Evolutionary conservation across 2,329 filamentous ascomycete species (phyloP).

Genomic region (Cordyceps javanica): DNA sequence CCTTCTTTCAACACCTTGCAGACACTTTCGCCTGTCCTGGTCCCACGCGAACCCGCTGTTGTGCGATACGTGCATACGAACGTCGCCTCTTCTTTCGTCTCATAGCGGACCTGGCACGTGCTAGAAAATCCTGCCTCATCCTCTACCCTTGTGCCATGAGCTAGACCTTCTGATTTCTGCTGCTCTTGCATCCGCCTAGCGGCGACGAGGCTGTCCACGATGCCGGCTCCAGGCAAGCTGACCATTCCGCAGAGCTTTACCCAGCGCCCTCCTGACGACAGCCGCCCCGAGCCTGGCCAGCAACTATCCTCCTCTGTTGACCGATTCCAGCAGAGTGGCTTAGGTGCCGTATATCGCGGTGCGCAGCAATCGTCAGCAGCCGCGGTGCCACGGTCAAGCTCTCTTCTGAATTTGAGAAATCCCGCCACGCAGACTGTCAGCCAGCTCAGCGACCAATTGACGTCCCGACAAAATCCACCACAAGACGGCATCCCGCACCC

Average conservation of each 20-base stretch:
- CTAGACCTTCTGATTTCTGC: neutral
- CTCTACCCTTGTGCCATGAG: neutral
- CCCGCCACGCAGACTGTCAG: neutral
- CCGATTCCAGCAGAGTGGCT: neutral
- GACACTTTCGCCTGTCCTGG: neutral
- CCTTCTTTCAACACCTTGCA: neutral
- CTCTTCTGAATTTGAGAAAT: conserved; percentile 6
- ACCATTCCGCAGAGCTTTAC: conserved; percentile 9
- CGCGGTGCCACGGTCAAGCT: conserved; percentile 5
- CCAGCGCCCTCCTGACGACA: neutral
- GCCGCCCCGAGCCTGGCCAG: neutral
- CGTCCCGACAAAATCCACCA: conserved; percentile 9
- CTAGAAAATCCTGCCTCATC: neutral
- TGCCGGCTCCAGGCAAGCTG: conserved; percentile 7
- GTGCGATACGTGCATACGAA: neutral
- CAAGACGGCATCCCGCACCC: conserved; percentile 6
- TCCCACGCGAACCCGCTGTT: neutral
- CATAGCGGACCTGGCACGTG: neutral
- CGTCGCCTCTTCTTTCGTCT: neutral
- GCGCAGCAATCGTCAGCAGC: conserved; percentile 1
- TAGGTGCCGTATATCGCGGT: conserved; percentile 3
- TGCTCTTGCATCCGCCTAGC: neutral
- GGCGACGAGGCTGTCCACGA: conserved; percentile 8
- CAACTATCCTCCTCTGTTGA: conserved; percentile 1
- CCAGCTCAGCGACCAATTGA: conserved; percentile 2